Conservation (phyloP, 345 rosid species). For the Salix viminalis region DNA sequence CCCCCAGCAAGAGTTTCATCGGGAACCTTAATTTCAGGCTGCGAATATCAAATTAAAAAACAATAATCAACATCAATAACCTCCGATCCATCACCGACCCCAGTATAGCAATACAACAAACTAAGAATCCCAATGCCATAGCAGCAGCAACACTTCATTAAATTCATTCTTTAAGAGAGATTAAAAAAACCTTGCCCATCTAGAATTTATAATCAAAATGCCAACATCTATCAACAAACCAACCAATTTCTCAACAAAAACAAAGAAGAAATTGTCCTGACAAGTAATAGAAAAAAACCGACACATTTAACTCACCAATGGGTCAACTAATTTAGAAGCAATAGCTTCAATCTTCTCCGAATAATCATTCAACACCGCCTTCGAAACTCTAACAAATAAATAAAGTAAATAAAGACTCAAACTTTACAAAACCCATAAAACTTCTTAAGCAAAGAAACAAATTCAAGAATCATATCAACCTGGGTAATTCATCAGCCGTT, state of each 20-base stretch:
- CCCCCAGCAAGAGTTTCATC: conserved; percentile 30
- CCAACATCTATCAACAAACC: no score
- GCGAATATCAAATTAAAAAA: not conserved
- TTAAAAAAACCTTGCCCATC: no score
- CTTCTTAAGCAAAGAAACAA: not conserved
- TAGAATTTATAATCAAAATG: no score
- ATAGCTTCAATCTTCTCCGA: conserved; percentile 70
- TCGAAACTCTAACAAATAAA: conserved; percentile 47
- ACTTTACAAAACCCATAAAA: not conserved
- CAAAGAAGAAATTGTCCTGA: not conserved
- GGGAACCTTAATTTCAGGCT: conserved; percentile 44
- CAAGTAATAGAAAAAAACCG: not conserved
- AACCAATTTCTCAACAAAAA: no score
- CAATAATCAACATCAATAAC: not conserved
- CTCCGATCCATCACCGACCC: no score
- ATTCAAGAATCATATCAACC: conserved; percentile 32
- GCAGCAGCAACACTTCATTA: no score
- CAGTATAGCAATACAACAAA: no score
- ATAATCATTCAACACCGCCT: conserved; percentile 69
- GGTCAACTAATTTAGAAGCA: conserved; percentile 53
- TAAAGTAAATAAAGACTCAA: not conserved
- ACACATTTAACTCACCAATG: conserved; percentile 39
- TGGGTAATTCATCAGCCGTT: conserved; percentile 67
- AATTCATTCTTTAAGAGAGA: not conserved
- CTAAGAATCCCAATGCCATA: no score